These are phyloP conservation scores for Aspergillus sp. DNA, from an alignment of 2,329 filamentous ascomycete genomes.

Conservation along the genomic window DNA sequence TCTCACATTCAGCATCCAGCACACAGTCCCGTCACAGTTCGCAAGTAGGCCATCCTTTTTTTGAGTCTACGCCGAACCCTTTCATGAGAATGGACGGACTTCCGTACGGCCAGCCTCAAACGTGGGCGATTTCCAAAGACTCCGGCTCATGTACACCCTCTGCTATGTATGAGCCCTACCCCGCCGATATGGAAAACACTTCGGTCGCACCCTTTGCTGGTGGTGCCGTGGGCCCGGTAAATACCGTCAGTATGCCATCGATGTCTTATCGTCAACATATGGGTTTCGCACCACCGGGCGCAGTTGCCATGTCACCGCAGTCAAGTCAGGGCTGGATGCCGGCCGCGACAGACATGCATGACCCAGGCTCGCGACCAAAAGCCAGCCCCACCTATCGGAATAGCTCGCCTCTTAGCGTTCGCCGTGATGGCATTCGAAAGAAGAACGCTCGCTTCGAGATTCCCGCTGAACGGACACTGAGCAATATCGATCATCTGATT, in stretches of 20 bases:
- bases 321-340: slow-evolving; percentile 59
- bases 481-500: slow-evolving; percentile 93
- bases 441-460: slow-evolving; percentile 99
- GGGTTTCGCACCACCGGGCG: slow-evolving; percentile 49
- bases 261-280: slow-evolving; percentile 50
- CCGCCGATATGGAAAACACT: slow-evolving; percentile 51
- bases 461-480: slow-evolving; percentile 85
- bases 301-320: slow-evolving; percentile 61
- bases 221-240: slow-evolving; percentile 42
- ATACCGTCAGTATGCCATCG: slow-evolving; percentile 37
- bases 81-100: slow-evolving; percentile 63
- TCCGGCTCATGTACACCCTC: slow-evolving; percentile 75
- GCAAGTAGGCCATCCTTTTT: slow-evolving; percentile 48
- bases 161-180: slow-evolving; percentile 66
- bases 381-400: slow-evolving; percentile 66
- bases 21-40: slow-evolving; percentile 42
- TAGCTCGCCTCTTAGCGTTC: slow-evolving; percentile 71
- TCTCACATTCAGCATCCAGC: slow-evolving; percentile 42
- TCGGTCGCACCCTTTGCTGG: slow-evolving; percentile 44
- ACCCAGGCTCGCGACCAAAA: slow-evolving; percentile 53
- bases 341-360: slow-evolving; percentile 48
- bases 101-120: slow-evolving; percentile 47
- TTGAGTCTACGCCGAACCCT: slow-evolving; percentile 53
- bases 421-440: slow-evolving; percentile 90
- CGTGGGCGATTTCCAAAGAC: slow-evolving; percentile 65